These are phyloP conservation scores for Tetrapisispora fleetii DNA, from an alignment of 805 yeast species.

Conservation along the genomic window DNA sequence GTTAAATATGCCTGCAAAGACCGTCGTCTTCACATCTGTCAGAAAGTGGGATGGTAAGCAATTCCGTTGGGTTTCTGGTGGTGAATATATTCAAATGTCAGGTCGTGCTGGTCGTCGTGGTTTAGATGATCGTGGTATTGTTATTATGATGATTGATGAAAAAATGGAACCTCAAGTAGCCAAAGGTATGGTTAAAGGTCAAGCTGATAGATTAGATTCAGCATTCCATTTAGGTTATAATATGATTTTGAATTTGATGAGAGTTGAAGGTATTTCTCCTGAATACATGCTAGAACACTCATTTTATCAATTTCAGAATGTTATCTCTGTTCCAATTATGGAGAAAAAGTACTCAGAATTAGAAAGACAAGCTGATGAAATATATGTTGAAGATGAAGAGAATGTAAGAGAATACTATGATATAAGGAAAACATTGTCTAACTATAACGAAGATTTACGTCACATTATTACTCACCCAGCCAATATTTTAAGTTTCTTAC, in stretches of 20 bases:
- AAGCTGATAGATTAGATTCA: constrained; percentile 93
- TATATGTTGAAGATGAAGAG: constrained; percentile 63
- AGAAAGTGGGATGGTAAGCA: constrained; percentile 98
- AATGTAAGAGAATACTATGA: constrained; percentile 76
- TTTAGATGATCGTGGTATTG: constrained; percentile 97
- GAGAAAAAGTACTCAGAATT: constrained; percentile 55
- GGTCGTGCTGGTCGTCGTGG: constrained; percentile 99
- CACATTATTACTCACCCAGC: constrained; percentile 88
- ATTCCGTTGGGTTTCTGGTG: constrained; percentile 98
- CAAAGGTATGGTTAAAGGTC: constrained; percentile 98
- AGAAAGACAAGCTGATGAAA: constrained; percentile 37
- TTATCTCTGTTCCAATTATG: constrained; percentile 78
- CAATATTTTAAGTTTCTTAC: constrained; percentile 70
- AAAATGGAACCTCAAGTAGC: constrained; percentile 99
- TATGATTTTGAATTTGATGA: constrained; percentile 89
- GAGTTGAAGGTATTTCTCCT: constrained; percentile 97
- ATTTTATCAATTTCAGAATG: constrained; percentile 90
- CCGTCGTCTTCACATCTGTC: constrained; percentile 95
- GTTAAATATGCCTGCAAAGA: constrained; percentile 97
- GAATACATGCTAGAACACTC: constrained; percentile 94
- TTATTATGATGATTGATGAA: constrained; percentile 98
- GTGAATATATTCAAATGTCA: constrained; percentile 98
- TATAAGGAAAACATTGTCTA: constrained; percentile 56
- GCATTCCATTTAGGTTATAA: constrained; percentile 97
- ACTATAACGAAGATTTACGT: constrained; percentile 65